These are phyloP conservation scores for Aspergillus fijiensis DNA, from an alignment of 2,329 filamentous ascomycete genomes.

Conservation along the genomic window DNA sequence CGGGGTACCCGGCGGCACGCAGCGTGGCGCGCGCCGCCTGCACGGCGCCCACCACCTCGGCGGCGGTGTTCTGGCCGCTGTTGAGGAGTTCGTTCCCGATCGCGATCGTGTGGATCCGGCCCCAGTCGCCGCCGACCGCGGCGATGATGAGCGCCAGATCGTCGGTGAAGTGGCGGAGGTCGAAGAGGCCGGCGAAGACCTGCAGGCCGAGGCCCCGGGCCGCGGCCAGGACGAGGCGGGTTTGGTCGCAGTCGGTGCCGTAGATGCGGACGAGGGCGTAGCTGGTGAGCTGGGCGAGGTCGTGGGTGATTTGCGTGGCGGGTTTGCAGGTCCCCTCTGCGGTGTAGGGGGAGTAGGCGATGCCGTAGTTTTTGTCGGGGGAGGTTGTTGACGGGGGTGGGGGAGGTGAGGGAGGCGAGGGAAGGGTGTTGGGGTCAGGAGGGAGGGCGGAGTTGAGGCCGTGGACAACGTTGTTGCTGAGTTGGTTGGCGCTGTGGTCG, in stretches of 20 bases:
- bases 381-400: constrained; percentile 3
- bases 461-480: not conserved
- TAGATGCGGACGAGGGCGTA: constrained; percentile 73
- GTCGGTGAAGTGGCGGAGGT: constrained; percentile 55
- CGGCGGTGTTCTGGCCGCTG: constrained; percentile 54
- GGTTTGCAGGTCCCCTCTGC: constrained; percentile 65
- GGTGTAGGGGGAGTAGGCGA: constrained; percentile 61
- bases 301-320: constrained; percentile 59
- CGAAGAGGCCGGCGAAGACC: constrained; percentile 73
- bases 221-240: constrained; percentile 61
- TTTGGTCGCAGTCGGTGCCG: constrained; percentile 75
- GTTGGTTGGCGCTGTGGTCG: not conserved
- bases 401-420: not conserved
- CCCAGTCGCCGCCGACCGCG: constrained; percentile 59
- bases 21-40: constrained; percentile 58
- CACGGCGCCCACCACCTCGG: constrained; percentile 58
- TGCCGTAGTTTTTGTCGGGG: constrained; percentile 40
- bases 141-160: constrained; percentile 63
- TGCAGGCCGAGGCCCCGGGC: constrained; percentile 65
- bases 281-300: constrained; percentile 58
- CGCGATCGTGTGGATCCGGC: constrained; percentile 66
- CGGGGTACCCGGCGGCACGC: constrained; percentile 63
- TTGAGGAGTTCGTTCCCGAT: constrained; percentile 83
- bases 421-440: not conserved
- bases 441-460: not conserved